Evolutionary conservation across 2,329 filamentous ascomycete genomes (phyloP), one percentile per base, ranked within the genome.

Genomic region (Cercospora sp.): DNA sequence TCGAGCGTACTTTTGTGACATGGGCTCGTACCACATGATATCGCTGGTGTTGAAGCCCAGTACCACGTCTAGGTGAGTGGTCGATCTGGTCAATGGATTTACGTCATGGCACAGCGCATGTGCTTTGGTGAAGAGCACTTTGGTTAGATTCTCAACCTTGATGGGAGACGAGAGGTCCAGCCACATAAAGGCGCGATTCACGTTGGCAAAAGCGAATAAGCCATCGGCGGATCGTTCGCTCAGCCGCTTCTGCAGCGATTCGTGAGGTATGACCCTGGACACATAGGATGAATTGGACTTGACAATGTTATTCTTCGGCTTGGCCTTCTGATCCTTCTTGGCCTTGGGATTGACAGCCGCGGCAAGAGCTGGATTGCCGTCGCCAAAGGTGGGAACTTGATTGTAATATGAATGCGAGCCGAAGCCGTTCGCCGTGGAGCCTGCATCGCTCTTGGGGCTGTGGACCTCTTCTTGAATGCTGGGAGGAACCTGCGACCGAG

Each of bases 201-300:
- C 91, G 76, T 99, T 99, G 59, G 91, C 93, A 83, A 99, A 98
- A 2, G 91, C 92, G 80, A 95, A 96, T 3, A 95, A 80, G 0
- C 93, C 94, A 70, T 95, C 91, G 2, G 85, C 84, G 12, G 89
- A 88, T 70, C 92, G 89, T 33, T 98, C 95, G 60, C 88, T 87
- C 70, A 98, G 80, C 71, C 91, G 89, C 80, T 95, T 96, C 23
- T 87, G 85, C 64, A 96, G 80, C 4, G 86, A 85, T 75, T 99
- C 95, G 75, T 97, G 92, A 16, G 93, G 90, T 71, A 98, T 97
- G 33, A 97, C 94, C 64, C 95, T 85, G n/a, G 94, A 97, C 31
- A 99, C 95, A 77, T 97, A 99, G 0, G 94, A 97, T 9, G 95
- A 99, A 80, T 97, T 98, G 82, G 93, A 98, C 84, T 99, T 99